Base-by-base conservation (phyloP, 2,329 filamentous ascomycete species). In the Arthrocladium fulminans region DNA sequence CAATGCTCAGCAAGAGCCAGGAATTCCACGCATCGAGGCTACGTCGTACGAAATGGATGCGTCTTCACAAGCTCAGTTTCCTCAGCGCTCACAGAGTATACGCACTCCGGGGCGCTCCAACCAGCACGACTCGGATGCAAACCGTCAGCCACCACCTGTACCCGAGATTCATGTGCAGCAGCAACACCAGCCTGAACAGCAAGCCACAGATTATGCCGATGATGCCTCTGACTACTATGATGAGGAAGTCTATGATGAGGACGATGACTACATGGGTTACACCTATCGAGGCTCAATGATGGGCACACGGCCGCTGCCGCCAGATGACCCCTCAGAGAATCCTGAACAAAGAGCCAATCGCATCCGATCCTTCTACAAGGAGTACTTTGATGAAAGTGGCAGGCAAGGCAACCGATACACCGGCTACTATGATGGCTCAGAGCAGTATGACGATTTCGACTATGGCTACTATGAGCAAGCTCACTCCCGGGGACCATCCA, bases 321-420 rank as follows among this genome's bases (percentile, higher is more conserved):
- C 88, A 29, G 83, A 89, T 61, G 86, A 94, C 55, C 80, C 86
- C 37, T 79, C 83, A 2, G 92, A 97, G 63, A 90, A 96, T 63
- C 88, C 92, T 0, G 92, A 97, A 66, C 83, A 90, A 61, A 81
- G 92, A 60, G 92, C 92, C 55, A 97, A 96, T 72, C 83, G 92
- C 50, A 98, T 98, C 57, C 80, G 92, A 65, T 98, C 92, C 3
- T 98, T 98, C 73, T 98, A 98, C 73, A 96, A 96, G 72, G 92
- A 98, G 64, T 98, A 98, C 71, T 98, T 98, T 59, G 92, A 97
- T 57, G 90, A 96, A 30, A 63, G 64, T 10, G 60, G 70, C 52
- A 69, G 69, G 24, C 17, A 13, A 32, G 27, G 71, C 59, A 85
- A 80, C 54, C 87, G 84, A 62, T 71, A 81, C 40, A 78, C 74